Base-by-base conservation (phyloP, 371 early-diverging fungal species). In the Catenaria anguillulae region DNA sequence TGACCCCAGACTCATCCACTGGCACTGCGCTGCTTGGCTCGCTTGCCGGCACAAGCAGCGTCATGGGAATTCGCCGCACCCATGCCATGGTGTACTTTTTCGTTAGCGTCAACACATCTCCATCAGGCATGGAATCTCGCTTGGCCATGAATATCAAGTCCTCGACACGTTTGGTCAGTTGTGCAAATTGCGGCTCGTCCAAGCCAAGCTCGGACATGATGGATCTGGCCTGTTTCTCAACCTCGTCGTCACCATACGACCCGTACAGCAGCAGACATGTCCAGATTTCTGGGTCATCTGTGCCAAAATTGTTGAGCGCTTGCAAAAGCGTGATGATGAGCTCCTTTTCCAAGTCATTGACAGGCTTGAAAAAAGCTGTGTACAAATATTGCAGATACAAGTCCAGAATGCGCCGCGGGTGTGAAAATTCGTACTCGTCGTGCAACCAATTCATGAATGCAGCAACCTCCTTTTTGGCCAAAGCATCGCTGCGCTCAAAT, bases 371-470 rank as follows among this genome's bases (percentile, higher is more conserved):
- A 42, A 35, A 58, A 24, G 15, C 40, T 13, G 8, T 19, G 43
- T 21, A 17, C 31, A 58, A 42, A 23, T 40, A 42, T 40, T 12
- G 8, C 26, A 58, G 26, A 29, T 58, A 58, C 59, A 43, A 6
- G 40, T 58, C 59, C 15, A 58, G 43, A 17, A 58, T 36, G 15
- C 45, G 59, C 24, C 59, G 59, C 36, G 40, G 12, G 10, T 40
- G 43, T 17, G 8, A n/a, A 19, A 58, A 58, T 12, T 58, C 40
- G 17, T 21, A 58, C 59, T 58, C 59, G 29, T 2, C 33, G 29
- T 58, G n/a, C 40, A 58, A 13, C 59, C 59, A 58, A 29, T 43
- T 58, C 13, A 37, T 58, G 45, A 58, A 58, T 15, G 8, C 43
- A 0, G 59, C 59, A 24, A 58, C 29, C 29, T 58, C 59, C 35